Conservation (phyloP, 164 flowering plant species). For the Dillenia turbinata region DNA sequence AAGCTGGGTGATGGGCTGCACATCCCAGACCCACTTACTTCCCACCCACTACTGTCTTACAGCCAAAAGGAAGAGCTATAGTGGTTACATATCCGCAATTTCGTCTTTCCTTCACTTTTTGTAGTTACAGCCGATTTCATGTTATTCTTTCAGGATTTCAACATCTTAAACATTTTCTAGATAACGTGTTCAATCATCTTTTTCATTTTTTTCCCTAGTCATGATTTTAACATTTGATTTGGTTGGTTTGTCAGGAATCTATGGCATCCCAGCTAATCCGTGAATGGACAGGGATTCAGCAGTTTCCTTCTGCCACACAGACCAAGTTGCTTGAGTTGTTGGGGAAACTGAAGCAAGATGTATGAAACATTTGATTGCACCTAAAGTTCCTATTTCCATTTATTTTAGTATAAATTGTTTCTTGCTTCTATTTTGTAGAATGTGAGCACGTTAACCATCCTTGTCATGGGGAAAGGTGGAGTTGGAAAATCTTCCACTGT, state of each 20-base stretch:
- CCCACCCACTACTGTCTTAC: too few relatives aligned
- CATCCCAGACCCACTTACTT: too few relatives aligned
- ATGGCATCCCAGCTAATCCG: constrained; percentile 57
- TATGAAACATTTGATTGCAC: constrained; percentile 10
- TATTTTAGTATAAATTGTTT: neutral
- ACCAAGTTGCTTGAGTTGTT: constrained; percentile 62
- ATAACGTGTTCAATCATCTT: too few relatives aligned
- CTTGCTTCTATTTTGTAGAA: constrained; percentile 33
- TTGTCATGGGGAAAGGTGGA: constrained; percentile 98
- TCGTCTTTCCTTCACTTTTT: too few relatives aligned
- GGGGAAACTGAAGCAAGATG: constrained; percentile 83
- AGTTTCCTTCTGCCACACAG: constrained; percentile 83
- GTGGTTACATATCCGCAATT: too few relatives aligned
- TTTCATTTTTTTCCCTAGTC: too few relatives aligned
- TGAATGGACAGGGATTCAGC: constrained; percentile 89
- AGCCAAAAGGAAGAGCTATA: too few relatives aligned
- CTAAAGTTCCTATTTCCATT: neutral
- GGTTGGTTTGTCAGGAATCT: neutral
- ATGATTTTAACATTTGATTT: too few relatives aligned
- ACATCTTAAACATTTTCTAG: too few relatives aligned
- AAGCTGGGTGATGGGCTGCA: too few relatives aligned
- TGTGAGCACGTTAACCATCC: constrained; percentile 76
- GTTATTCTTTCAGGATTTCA: too few relatives aligned
- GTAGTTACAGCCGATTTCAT: too few relatives aligned
- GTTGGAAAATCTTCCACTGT: constrained; percentile 97